Conservation (phyloP, 495 filamentous ascomycete genomes). For the Hypoxylon subgilvum region DNA sequence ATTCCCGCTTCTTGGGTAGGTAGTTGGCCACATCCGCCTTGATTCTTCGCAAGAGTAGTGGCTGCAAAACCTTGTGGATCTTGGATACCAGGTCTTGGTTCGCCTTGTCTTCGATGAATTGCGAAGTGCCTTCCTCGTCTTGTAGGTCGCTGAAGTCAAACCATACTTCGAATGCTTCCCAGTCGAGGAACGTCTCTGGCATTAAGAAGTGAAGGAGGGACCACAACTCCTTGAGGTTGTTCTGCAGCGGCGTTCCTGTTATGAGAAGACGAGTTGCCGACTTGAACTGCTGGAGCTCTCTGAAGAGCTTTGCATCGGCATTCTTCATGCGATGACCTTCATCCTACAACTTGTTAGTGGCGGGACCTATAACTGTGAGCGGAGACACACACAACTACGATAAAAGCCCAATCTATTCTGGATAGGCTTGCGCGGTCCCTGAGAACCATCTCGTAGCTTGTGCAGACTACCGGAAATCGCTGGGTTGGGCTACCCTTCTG, state of each 20-base stretch:
- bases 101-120: conserved; percentile 75
- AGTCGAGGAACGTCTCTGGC: conserved; percentile 87
- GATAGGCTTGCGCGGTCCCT: conserved; percentile 80
- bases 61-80: conserved; percentile 90
- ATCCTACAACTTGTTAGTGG: conserved; percentile 58
- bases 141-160: conserved; percentile 93
- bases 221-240: conserved; percentile 95
- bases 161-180: conserved; percentile 89
- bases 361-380: background rate
- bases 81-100: conserved; percentile 85
- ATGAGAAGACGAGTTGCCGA: conserved; percentile 91
- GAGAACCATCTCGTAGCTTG: conserved; percentile 94
- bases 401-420: conserved; percentile 91
- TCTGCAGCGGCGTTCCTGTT: conserved; percentile 93
- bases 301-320: conserved; percentile 88
- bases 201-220: conserved; percentile 92
- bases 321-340: conserved; percentile 98
- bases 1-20: conserved; percentile 95
- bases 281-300: conserved; percentile 81
- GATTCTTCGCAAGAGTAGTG: conserved; percentile 83
- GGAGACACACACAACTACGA: conserved; percentile 76
- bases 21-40: conserved; percentile 91
- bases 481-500: conserved; percentile 52
- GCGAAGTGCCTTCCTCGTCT: conserved; percentile 70
- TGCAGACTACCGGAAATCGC: conserved; percentile 89